A percentile compares a stretch with the other conserved stretches of the same genome.
phyloP scores from a whole-genome alignment of 257 asterid species.

The Ballota nigra region DNA sequence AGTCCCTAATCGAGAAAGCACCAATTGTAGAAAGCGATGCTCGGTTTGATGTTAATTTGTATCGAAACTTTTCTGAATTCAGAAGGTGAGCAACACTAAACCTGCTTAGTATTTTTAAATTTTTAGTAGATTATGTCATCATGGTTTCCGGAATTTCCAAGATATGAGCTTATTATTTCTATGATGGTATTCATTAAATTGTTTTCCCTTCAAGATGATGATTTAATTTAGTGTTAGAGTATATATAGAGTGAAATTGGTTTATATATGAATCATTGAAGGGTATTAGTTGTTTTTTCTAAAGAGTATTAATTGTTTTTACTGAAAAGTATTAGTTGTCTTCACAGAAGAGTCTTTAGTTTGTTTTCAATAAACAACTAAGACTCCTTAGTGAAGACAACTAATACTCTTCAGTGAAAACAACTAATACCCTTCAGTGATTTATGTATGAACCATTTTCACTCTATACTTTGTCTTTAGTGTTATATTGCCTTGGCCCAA shows the following conservation, averaged over 20 bases:
- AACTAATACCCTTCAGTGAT: too few species aligned
- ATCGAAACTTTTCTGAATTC: constrained; percentile 70
- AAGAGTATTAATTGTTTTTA: too few species aligned
- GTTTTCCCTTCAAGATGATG: neutral
- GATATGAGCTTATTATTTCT: neutral
- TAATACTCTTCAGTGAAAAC: too few species aligned
- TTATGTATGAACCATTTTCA: too few species aligned
- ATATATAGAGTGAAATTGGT: too few species aligned
- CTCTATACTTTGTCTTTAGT: too few species aligned
- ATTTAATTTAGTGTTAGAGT: neutral
- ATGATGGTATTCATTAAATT: neutral
- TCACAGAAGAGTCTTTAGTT: too few species aligned
- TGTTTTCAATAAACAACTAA: too few species aligned
- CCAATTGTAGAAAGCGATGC: constrained; percentile 42
- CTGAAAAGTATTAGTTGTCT: too few species aligned
- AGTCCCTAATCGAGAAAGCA: constrained; percentile 57
- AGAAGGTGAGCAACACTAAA: constrained; percentile 49
- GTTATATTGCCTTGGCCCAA: neutral
- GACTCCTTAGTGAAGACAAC: too few species aligned
- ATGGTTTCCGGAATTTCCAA: neutral
- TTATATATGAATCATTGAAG: too few species aligned
- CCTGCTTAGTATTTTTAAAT: neutral
- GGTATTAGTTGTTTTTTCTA: too few species aligned
- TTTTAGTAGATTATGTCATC: neutral
- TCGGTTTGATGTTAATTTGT: constrained; percentile 57